A percentile compares a stretch with the other conserved stretches of the same genome.
These are phyloP conservation scores for Diversispora epigaea DNA, from an alignment of 192 early-diverging fungal species.

Conservation along the genomic window DNA sequence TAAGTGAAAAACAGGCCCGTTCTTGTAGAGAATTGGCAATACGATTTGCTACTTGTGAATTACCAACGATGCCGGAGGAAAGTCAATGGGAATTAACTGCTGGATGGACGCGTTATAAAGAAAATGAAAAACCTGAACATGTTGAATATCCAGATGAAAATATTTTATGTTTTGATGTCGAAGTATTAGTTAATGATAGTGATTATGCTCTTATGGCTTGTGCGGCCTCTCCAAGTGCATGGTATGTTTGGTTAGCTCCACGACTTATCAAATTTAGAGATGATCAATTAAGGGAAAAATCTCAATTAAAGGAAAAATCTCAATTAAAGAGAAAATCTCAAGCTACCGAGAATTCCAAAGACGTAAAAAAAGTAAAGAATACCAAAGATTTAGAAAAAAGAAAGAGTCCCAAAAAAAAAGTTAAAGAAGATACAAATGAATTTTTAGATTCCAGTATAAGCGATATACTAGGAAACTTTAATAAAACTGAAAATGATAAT, in stretches of 20 bases:
- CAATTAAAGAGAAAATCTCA: not conserved
- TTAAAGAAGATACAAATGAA: not conserved
- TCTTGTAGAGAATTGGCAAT: constrained; percentile 58
- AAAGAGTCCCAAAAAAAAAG: not conserved
- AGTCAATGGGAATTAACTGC: constrained; percentile 52
- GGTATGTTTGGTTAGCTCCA: constrained; percentile 95
- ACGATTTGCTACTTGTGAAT: constrained; percentile 38
- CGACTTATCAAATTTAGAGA: constrained; percentile 45
- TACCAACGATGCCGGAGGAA: constrained; percentile 46
- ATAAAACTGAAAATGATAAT: not conserved
- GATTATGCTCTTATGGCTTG: constrained; percentile 80
- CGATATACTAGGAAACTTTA: too few relatives aligned
- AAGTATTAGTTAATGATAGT: constrained; percentile 67
- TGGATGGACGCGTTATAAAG: constrained; percentile 85
- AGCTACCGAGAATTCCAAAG: not conserved
- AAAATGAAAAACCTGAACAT: constrained; percentile 34
- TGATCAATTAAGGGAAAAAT: too few relatives aligned
- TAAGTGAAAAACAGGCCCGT: constrained; percentile 66
- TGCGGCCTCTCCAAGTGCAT: constrained; percentile 69
- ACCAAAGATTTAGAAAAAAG: too few relatives aligned
- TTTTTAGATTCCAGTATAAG: not conserved
- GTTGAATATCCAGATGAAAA: constrained; percentile 62
- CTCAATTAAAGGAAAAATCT: not conserved
- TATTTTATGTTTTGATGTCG: constrained; percentile 84
- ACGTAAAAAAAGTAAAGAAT: not conserved